Evolutionary conservation across 1,284 basidiomycete genomes (phyloP).

Genomic region (Melampsora occidentalis): DNA sequence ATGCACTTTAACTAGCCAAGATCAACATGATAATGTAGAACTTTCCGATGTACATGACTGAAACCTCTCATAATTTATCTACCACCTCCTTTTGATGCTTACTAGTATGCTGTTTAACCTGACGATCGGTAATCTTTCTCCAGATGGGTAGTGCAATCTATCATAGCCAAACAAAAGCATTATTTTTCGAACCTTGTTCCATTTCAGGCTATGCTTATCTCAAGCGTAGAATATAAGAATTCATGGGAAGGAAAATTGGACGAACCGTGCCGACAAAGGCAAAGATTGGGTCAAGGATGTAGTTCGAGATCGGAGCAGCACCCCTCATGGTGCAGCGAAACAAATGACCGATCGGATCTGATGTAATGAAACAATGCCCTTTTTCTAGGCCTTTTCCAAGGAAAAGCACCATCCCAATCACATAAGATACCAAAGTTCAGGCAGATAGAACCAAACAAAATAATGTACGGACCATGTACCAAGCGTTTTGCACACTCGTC

Average conservation of each 20-base stretch:
- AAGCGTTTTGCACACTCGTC: constrained; percentile 67
- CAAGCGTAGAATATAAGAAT: not conserved
- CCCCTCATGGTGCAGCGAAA: constrained; percentile 71
- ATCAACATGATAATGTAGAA: no score
- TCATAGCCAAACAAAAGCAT: not conserved
- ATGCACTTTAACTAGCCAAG: no score
- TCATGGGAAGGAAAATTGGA: not conserved
- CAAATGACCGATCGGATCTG: constrained; percentile 66
- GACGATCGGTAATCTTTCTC: constrained; percentile 19
- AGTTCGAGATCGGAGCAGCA: constrained; percentile 59
- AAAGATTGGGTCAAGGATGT: constrained; percentile 40
- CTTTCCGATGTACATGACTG: no score
- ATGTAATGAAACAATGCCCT: constrained; percentile 73
- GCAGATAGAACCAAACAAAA: not conserved
- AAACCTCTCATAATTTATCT: not conserved
- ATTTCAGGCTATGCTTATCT: not conserved
- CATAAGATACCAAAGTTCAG: constrained; percentile 21
- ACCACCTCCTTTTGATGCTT: constrained; percentile 33
- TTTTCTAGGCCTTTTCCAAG: constrained; percentile 63
- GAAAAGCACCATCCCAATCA: constrained; percentile 4
- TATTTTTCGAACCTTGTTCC: not conserved
- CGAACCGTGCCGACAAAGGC: constrained; percentile 20
- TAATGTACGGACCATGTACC: constrained; percentile 61
- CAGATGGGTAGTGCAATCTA: constrained; percentile 36
- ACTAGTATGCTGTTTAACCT: constrained; percentile 23